Percentiles rank a stretch among this genome's conserved stretches.
Evolutionary conservation across 345 rosid species (phyloP).

Genomic region (rapeseed (Brassica napus)): DNA sequence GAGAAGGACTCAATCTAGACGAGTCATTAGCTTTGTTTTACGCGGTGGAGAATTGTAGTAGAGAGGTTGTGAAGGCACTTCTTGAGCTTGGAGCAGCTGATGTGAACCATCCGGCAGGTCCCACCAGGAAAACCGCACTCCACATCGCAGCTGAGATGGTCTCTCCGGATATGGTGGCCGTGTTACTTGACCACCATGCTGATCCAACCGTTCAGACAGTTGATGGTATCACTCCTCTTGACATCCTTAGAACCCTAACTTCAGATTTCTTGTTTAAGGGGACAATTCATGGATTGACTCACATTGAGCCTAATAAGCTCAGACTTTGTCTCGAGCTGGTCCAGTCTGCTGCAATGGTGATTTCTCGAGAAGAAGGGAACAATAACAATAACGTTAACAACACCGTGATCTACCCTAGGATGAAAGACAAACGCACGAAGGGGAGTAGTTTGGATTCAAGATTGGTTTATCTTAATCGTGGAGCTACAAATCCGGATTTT

Average conservation of each 20-base stretch:
- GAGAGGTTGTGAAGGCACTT: conserved; percentile 95
- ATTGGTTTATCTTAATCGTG: conserved; percentile 83
- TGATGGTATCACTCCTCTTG: conserved; percentile 87
- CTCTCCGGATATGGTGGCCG: conserved; percentile 98
- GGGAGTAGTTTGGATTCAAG: conserved; percentile 71
- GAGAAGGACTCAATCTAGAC: conserved; percentile 92
- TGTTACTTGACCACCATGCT: conserved; percentile 92
- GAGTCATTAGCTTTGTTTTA: conserved; percentile 88
- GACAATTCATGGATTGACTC: conserved; percentile 85
- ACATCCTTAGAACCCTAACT: conserved; percentile 86
- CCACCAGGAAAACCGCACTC: conserved; percentile 81
- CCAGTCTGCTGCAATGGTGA: conserved; percentile 91
- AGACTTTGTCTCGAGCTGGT: conserved; percentile 96
- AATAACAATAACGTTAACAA: conserved; percentile 47
- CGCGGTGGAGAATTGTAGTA: conserved; percentile 92
- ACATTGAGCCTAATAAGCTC: conserved; percentile 93
- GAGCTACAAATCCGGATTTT: conserved; percentile 59
- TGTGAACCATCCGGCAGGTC: conserved; percentile 89
- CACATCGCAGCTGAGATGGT: conserved; percentile 98
- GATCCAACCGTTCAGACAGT: conserved; percentile 90
- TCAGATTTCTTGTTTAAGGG: conserved; percentile 98
- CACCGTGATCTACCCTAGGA: conserved; percentile 56
- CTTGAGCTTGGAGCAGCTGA: conserved; percentile 97
- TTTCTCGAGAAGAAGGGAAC: conserved; percentile 90
- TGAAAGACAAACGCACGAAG: conserved; percentile 68